Evolutionary conservation across 768 basidiomycete species (phyloP), one percentile per base, ranked within the genome.

Genomic region (Termitomyces sp.): DNA sequence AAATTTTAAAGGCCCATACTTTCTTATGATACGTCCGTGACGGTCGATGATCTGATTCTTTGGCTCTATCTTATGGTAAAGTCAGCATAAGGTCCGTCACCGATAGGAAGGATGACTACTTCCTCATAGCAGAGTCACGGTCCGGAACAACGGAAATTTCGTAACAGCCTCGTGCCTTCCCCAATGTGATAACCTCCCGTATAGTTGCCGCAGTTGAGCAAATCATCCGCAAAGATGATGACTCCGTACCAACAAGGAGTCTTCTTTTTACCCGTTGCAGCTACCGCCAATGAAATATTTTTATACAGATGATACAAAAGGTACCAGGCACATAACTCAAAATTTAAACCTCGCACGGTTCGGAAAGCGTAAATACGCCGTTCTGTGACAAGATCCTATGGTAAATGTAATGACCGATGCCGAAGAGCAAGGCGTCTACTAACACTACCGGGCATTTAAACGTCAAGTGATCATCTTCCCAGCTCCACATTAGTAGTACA

Each of bases 361-460:
- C 55, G 55, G 54, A 55, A 42, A 44, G 38, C 7, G n/a, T 55
- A 32, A 55, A 28, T n/a, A 42, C 24, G 9, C 8, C 20, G n/a
- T 22, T 52, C 35, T 52, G 35, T 42, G 28, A 40, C n/a, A 55
- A 20, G 6, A n/a, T n/a, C 33, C 11, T 11, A 42, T 44, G n/a
- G 55, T 18, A 42, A 32, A 32, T 54, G 39, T 55, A 32, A 55
- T 42, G 32, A 42, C 55, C 55, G 39, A 55, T 55, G 54, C 54
- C 54, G 40, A 55, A 44, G 55, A 44, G 55, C 3, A 55, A 55
- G 28, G 40, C n/a, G 7, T 44, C 16, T 18, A 40, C 28, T 32
- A 28, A 4, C 28, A 12, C 28, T 40, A 55, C 22, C 7, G 20
- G 12, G 15, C 8, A 22, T 38, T 35, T 22, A 38, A 20, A 38